phyloP scores from a whole-genome alignment of 768 basidiomycete species.

The Boletus vermiculosoides region DNA sequence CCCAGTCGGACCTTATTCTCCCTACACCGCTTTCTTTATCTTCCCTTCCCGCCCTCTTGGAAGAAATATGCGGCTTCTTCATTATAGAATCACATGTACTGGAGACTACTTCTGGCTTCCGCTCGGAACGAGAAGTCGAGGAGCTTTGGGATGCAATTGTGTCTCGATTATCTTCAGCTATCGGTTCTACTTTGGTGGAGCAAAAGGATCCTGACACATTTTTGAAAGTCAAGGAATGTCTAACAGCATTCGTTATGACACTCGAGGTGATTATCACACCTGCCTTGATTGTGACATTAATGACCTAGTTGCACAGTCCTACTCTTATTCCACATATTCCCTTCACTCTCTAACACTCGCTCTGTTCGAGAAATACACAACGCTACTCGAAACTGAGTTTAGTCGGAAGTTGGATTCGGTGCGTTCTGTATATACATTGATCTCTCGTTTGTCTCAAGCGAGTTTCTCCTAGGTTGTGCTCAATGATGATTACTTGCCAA shows the following conservation, averaged over 20 bases:
- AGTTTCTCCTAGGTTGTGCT: conserved; percentile 60
- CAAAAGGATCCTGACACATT: conserved; percentile 83
- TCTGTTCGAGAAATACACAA: conserved; percentile 87
- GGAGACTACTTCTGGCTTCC: conserved; percentile 82
- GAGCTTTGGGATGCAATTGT: conserved; percentile 93
- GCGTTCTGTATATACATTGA: conserved; percentile 18
- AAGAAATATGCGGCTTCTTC: conserved; percentile 97
- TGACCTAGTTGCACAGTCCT: conserved; percentile 52
- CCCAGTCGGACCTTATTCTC: conserved; percentile 95
- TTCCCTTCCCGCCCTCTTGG: conserved; percentile 72
- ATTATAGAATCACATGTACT: conserved; percentile 94
- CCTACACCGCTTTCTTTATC: conserved; percentile 66
- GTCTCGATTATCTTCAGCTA: conserved; percentile 64
- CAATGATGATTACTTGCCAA: conserved; percentile 86
- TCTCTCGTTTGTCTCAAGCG: neutral
- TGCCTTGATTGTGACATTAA: neutral
- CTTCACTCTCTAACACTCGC: conserved; percentile 83
- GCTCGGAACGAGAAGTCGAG: conserved; percentile 89
- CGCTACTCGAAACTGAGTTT: conserved; percentile 78
- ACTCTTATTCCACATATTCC: conserved; percentile 80
- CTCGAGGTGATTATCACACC: conserved; percentile 62
- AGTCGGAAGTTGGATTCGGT: conserved; percentile 80
- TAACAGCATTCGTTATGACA: conserved; percentile 87
- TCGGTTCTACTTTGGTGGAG: conserved; percentile 66
- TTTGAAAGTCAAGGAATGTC: conserved; percentile 76